phyloP scores from a whole-genome alignment of 2,329 filamentous ascomycete species.

The Fusarium sarcochroum region DNA sequence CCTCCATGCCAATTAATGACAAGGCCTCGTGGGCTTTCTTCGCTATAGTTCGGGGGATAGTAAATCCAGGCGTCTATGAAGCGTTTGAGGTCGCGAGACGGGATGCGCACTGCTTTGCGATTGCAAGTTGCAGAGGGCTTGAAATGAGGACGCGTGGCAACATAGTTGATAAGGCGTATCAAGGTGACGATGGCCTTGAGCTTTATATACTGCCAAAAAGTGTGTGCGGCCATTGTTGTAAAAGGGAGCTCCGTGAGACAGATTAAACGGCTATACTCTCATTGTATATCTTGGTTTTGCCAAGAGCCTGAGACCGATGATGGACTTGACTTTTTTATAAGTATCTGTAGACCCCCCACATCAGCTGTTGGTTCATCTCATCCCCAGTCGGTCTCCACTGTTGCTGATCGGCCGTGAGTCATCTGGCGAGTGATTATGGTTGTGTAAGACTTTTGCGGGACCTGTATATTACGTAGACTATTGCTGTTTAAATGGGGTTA shows the following conservation, averaged over 20 bases:
- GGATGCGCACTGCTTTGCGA: conserved; percentile 42
- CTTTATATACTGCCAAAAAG: conserved; percentile 27
- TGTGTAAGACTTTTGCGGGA: no score
- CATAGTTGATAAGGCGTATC: conserved; percentile 34
- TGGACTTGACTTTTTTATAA: background rate
- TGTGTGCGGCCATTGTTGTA: conserved; percentile 12
- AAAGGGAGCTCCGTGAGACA: no score
- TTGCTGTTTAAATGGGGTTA: background rate
- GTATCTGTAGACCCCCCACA: background rate
- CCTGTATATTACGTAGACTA: no score
- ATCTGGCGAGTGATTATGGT: background rate
- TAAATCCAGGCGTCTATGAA: conserved; percentile 52
- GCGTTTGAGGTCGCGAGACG: conserved; percentile 47
- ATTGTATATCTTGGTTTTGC: no score
- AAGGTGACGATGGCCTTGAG: conserved; percentile 34
- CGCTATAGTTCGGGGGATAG: conserved; percentile 19
- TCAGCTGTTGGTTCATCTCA: background rate
- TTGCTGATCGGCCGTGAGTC: conserved; percentile 20
- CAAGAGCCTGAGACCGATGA: no score
- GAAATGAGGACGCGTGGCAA: conserved; percentile 25
- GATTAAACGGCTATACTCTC: no score
- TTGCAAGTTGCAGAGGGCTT: conserved; percentile 20
- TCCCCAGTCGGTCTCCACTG: background rate
- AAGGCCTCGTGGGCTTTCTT: conserved; percentile 36
- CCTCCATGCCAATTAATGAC: conserved; percentile 56